phyloP scores from a whole-genome alignment of 1,284 basidiomycete genomes.

The Pterulicium gracile region DNA sequence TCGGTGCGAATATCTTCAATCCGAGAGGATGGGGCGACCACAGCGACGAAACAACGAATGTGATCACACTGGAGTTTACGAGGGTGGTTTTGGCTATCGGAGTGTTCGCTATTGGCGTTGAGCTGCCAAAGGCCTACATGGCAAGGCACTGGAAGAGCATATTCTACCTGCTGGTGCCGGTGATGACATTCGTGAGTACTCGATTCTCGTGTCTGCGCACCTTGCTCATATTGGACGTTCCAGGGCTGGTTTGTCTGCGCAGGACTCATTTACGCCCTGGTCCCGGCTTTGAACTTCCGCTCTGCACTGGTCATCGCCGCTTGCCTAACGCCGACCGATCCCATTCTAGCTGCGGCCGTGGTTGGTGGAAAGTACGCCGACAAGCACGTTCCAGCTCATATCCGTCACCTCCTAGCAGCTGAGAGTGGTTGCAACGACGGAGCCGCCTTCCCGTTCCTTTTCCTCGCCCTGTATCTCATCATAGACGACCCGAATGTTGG shows the following conservation, averaged over 20 bases:
- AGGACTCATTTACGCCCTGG: slow-evolving; percentile 79
- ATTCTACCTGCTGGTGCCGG: slow-evolving; percentile 77
- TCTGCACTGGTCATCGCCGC: slow-evolving; percentile 86
- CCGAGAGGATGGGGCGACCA: slow-evolving; percentile 74
- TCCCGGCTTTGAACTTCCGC: slow-evolving; percentile 81
- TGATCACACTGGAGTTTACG: slow-evolving; percentile 83
- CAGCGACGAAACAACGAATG: slow-evolving; percentile 45
- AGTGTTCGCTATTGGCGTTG: slow-evolving; percentile 97
- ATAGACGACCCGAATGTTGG: slow-evolving; percentile 47
- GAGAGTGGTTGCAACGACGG: slow-evolving; percentile 94
- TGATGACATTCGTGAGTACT: slow-evolving; percentile 71
- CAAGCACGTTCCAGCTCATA: slow-evolving; percentile 94
- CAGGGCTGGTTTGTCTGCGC: slow-evolving; percentile 91
- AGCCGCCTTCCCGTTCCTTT: slow-evolving; percentile 94
- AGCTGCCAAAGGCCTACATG: slow-evolving; percentile 91
- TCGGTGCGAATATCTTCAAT: slow-evolving; percentile 79
- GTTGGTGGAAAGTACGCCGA: slow-evolving; percentile 98
- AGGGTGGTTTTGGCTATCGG: slow-evolving; percentile 95
- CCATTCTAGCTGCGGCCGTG: slow-evolving; percentile 82
- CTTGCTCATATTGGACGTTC: slow-evolving; percentile 42
- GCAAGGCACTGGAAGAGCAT: slow-evolving; percentile 84
- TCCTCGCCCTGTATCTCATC: slow-evolving; percentile 85
- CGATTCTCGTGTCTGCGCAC: slow-evolving; percentile 61
- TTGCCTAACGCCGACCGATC: slow-evolving; percentile 94
- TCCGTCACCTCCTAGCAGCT: slow-evolving; percentile 81